A percentile compares a stretch with the other conserved stretches of the same genome.
Evolutionary conservation across 176 grass and related monocot species (phyloP).

Genomic region (Raddia guianensis): DNA sequence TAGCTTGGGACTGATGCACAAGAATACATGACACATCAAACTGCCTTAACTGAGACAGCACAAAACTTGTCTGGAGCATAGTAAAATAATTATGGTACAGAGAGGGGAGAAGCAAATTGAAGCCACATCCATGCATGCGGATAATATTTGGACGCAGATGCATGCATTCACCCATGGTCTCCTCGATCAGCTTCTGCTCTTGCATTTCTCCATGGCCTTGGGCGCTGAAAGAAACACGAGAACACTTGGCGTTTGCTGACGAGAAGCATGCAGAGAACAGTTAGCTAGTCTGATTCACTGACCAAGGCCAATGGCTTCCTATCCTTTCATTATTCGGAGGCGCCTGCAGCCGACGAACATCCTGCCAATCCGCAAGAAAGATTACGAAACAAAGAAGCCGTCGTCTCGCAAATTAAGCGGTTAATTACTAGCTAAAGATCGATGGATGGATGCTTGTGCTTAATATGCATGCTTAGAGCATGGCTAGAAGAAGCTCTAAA

Average conservation of each 20-base stretch:
- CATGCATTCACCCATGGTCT: neutral
- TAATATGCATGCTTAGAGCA: slow-evolving; percentile 17
- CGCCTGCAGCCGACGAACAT: slow-evolving; percentile 93
- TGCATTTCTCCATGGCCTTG: slow-evolving; percentile 75
- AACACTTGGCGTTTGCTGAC: too few species aligned
- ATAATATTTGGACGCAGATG: neutral
- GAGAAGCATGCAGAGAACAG: neutral
- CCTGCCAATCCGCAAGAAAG: slow-evolving; percentile 36
- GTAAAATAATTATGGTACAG: slow-evolving; percentile 32
- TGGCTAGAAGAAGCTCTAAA: too few species aligned
- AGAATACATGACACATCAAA: neutral
- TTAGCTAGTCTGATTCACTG: neutral
- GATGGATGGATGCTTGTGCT: neutral
- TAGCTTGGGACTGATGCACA: neutral
- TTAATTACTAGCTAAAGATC: too few species aligned
- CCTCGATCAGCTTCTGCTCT: slow-evolving; percentile 54
- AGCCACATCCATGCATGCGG: slow-evolving; percentile 16
- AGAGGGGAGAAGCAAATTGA: neutral
- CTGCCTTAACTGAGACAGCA: slow-evolving; percentile 4
- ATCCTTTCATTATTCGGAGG: slow-evolving; percentile 85
- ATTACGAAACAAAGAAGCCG: neutral
- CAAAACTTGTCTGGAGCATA: neutral
- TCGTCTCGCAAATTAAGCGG: neutral
- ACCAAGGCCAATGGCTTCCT: slow-evolving; percentile 80
- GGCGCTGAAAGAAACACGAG: slow-evolving; percentile 49